Conservation (phyloP, 345 rosid species). For the Linum tenue region DNA sequence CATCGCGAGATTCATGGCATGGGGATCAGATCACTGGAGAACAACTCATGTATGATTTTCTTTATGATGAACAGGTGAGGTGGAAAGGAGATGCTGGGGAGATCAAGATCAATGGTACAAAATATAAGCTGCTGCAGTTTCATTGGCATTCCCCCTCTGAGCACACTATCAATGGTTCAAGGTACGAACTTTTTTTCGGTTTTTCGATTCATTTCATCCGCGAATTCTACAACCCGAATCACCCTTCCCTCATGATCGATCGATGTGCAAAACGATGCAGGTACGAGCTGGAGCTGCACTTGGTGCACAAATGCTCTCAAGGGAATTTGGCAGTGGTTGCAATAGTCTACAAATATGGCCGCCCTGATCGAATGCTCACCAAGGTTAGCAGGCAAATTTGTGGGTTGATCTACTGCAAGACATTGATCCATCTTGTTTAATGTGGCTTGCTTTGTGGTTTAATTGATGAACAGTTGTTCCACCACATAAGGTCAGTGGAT, state of each 20-base stretch:
- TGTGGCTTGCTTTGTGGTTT: background rate
- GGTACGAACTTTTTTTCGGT: background rate
- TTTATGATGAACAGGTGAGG: background rate
- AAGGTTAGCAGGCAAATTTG: constrained; percentile 22
- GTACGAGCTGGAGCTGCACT: constrained; percentile 50
- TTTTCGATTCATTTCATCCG: too few species aligned
- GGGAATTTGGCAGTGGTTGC: constrained; percentile 40
- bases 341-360: constrained; percentile 47
- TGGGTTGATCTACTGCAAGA: too few species aligned
- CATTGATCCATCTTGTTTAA: too few species aligned
- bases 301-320: constrained; percentile 35
- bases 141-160: constrained; percentile 15
- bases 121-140: background rate
- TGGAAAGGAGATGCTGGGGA: constrained; percentile 14
- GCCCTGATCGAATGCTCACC: constrained; percentile 44
- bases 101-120: constrained; percentile 1
- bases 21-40: background rate
- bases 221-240: too few species aligned
- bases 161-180: constrained; percentile 2
- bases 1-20: background rate
- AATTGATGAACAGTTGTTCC: background rate
- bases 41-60: background rate
- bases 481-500: background rate
- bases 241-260: too few species aligned
- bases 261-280: constrained; percentile 14